Conservation (phyloP, 169 alveolate species). For the Hammondia hammondi region DNA sequence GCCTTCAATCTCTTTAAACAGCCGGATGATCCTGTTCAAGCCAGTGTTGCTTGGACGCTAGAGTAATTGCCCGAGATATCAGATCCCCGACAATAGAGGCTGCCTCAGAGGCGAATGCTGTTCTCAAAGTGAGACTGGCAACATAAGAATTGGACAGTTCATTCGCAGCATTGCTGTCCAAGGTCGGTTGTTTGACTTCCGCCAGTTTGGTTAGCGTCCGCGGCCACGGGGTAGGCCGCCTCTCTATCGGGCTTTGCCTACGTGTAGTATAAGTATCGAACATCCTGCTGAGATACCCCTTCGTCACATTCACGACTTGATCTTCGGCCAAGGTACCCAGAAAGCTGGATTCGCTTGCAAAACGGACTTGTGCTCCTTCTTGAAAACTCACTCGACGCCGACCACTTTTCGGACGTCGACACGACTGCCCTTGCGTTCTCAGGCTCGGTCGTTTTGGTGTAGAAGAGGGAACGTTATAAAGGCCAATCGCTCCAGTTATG, state of each 20-base stretch:
- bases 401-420: background rate
- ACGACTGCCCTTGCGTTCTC: background rate
- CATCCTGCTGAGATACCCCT: background rate
- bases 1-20: no score
- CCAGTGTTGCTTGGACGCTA: background rate
- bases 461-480: background rate
- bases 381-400: background rate
- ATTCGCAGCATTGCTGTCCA: background rate
- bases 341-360: background rate
- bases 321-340: background rate
- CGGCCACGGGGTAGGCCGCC: slow-evolving; percentile 14
- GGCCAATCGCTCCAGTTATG: background rate
- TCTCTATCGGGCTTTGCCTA: background rate
- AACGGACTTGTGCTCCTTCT: background rate
- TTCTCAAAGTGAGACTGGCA: background rate
- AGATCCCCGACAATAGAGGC: background rate
- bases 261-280: background rate
- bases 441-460: background rate
- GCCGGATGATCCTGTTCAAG: no score
- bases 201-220: background rate
- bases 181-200: background rate
- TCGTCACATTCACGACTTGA: background rate
- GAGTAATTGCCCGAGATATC: background rate
- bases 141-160: background rate
- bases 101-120: background rate